Percentiles rank a stretch among this genome's conserved stretches.
Conservation (phyloP, 371 early-diverging fungal species). For the Basidiobolus meristosporus region DNA sequence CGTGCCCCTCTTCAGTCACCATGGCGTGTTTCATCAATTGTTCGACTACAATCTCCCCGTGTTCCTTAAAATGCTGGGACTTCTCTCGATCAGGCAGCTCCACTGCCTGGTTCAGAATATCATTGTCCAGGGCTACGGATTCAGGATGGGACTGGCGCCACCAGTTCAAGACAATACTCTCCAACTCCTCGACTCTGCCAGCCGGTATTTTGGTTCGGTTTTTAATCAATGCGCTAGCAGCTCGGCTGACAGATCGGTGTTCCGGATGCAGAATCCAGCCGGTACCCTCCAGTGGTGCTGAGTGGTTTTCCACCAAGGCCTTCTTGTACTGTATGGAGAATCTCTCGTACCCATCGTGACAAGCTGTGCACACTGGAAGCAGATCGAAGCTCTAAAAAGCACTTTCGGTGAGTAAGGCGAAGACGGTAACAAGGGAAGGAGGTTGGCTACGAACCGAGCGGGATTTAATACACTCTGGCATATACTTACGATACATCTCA, state of each 20-base stretch:
- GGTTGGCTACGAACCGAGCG: conserved; percentile 2
- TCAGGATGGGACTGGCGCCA: neutral
- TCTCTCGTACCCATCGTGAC: conserved; percentile 10
- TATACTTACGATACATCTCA: conserved; percentile 12
- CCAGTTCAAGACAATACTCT: neutral
- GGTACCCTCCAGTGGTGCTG: conserved; percentile 10
- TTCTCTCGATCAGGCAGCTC: neutral
- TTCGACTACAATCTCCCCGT: neutral
- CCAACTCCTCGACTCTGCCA: neutral
- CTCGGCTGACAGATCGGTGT: conserved; percentile 8
- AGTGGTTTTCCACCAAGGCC: conserved; percentile 5
- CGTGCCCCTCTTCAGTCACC: neutral
- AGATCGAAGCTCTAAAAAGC: conserved; percentile 8
- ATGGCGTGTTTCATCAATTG: neutral
- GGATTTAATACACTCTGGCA: conserved; percentile 10
- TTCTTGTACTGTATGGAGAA: conserved; percentile 8
- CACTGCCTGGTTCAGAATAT: neutral
- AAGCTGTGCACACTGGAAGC: conserved; percentile 10
- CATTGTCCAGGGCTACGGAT: neutral
- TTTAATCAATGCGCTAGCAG: conserved; percentile 9
- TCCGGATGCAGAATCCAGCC: conserved; percentile 12
- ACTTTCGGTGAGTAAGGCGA: neutral
- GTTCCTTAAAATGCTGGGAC: neutral
- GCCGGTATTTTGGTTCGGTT: conserved; percentile 6
- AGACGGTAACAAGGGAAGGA: neutral